Percentiles rank a stretch among this genome's conserved stretches.
These are phyloP conservation scores for Pseudogymnoascus pannorum DNA, from an alignment of 2,329 filamentous ascomycete species.

Conservation along the genomic window DNA sequence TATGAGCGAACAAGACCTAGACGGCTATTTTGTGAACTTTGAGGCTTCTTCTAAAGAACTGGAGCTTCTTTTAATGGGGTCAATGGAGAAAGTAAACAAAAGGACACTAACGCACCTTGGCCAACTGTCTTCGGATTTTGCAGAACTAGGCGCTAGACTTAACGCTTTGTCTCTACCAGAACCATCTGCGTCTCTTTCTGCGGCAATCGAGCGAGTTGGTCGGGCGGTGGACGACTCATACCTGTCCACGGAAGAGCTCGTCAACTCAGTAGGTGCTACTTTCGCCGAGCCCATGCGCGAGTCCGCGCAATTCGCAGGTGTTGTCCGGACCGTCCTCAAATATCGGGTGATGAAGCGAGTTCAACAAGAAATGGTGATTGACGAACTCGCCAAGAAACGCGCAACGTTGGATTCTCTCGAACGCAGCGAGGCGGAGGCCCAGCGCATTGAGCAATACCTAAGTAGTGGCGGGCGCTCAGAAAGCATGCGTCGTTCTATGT, in stretches of 20 bases:
- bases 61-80: slow-evolving; percentile 78
- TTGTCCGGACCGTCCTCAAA: slow-evolving; percentile 79
- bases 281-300: slow-evolving; percentile 98
- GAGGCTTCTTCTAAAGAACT: slow-evolving; percentile 88
- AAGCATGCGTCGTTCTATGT: slow-evolving; percentile 61
- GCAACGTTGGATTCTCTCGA: slow-evolving; percentile 80
- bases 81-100: slow-evolving; percentile 94
- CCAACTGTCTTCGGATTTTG: slow-evolving; percentile 76
- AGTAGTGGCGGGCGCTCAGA: slow-evolving; percentile 58
- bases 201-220: slow-evolving; percentile 88
- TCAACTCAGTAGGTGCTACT: slow-evolving; percentile 76
- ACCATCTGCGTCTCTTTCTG: slow-evolving; percentile 76
- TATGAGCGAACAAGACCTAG: slow-evolving; percentile 80
- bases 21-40: slow-evolving; percentile 92
- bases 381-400: slow-evolving; percentile 85
- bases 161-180: slow-evolving; percentile 96
- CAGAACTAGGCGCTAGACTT: slow-evolving; percentile 89
- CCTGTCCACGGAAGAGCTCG: slow-evolving; percentile 88
- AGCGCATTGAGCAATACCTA: slow-evolving; percentile 88
- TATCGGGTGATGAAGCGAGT: slow-evolving; percentile 91
- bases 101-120: slow-evolving; percentile 80
- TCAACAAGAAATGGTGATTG: slow-evolving; percentile 93
- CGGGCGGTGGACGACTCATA: slow-evolving; percentile 96
- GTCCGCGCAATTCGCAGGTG: slow-evolving; percentile 92
- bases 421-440: slow-evolving; percentile 84